Evolutionary conservation across 1,284 basidiomycete species (phyloP), one percentile per base, ranked within the genome.

Genomic region (Prillingera fragicola): DNA sequence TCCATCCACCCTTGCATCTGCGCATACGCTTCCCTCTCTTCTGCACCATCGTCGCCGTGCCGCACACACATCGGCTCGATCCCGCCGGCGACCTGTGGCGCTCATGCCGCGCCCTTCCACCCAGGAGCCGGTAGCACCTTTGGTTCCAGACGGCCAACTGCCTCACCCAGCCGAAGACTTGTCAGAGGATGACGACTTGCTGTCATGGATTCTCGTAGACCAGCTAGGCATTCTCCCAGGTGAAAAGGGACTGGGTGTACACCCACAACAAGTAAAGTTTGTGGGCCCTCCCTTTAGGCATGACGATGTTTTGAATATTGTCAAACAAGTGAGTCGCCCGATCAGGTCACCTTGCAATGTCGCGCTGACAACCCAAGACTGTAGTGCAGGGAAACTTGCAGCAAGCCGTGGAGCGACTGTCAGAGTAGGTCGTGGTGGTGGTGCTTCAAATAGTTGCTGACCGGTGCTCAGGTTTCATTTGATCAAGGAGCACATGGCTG

Each of bases 121-220:
- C 18, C 36, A 50, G 35, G 41, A 48, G 19, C 15, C 38, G 26
- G 17, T 17, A 15, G 29, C 29, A 31, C 14, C 27, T 14, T 6
- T 4, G 4, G 26, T 15, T 19, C 38, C 13, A 12, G 42, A 49
- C 15, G 39, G 46, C 21, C 34, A 41, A 25, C 52, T 61, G 19
- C 62, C 60, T 29, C 52, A 56, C 34, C 61, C 63, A 5, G 69
- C 69, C 13, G 65, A 70, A 36, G 65, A 72, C 33, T 55, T 72
- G 2, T 65, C 63, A 15, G 55, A 55, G 9, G 68, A 72, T 45
- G 70, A 72, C 48, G 70, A 72, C 51, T 53, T 72, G 4, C 56
- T 70, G 23, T 60, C 57, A 2, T 69, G 60, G 53, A 59, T 72
- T n/a, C 52, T 72, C 25, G 61, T 72, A n/a, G 67, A 70, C 47